A percentile compares a stretch with the other conserved stretches of the same genome.
These are phyloP conservation scores for Nematocida sp. DNA, from an alignment of 371 early-diverging fungal genomes.

Conservation along the genomic window DNA sequence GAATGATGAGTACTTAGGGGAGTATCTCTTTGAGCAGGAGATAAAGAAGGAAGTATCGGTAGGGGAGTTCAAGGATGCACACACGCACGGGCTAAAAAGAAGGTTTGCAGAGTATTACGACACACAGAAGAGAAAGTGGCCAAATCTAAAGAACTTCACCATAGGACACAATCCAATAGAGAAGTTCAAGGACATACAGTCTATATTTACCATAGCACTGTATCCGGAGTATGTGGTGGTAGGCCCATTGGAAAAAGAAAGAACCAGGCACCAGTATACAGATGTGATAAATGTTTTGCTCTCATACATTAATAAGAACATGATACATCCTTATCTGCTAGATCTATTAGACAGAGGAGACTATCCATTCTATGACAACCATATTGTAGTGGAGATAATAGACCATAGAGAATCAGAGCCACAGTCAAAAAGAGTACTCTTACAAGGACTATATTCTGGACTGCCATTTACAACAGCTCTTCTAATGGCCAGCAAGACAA, in stretches of 20 bases:
- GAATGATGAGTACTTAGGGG: neutral
- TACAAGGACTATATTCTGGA: constrained; percentile 11
- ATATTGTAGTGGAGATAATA: constrained; percentile 41
- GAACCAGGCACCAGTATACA: constrained; percentile 37
- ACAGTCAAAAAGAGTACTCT: constrained; percentile 6
- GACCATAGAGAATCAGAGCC: constrained; percentile 27
- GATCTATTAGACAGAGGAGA: constrained; percentile 50
- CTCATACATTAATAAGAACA: constrained; percentile 24
- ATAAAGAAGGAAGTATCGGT: constrained; percentile 21
- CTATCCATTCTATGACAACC: constrained; percentile 50
- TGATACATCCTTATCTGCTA: constrained; percentile 43
- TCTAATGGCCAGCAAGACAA: constrained; percentile 22
- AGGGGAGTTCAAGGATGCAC: constrained; percentile 44
- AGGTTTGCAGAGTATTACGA: constrained; percentile 41
- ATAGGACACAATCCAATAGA: constrained; percentile 43
- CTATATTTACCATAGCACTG: constrained; percentile 31
- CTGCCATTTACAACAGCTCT: constrained; percentile 24
- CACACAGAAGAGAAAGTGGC: constrained; percentile 45
- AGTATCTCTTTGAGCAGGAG: constrained; percentile 12
- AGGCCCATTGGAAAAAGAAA: constrained; percentile 46
- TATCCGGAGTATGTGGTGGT: constrained; percentile 39
- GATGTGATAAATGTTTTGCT: constrained; percentile 32
- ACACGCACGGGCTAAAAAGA: constrained; percentile 24
- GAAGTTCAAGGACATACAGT: constrained; percentile 44
- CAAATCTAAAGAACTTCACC: constrained; percentile 12